Base-by-base conservation (phyloP, 2,329 filamentous ascomycete species). In the Mycosphaerella sp. region DNA sequence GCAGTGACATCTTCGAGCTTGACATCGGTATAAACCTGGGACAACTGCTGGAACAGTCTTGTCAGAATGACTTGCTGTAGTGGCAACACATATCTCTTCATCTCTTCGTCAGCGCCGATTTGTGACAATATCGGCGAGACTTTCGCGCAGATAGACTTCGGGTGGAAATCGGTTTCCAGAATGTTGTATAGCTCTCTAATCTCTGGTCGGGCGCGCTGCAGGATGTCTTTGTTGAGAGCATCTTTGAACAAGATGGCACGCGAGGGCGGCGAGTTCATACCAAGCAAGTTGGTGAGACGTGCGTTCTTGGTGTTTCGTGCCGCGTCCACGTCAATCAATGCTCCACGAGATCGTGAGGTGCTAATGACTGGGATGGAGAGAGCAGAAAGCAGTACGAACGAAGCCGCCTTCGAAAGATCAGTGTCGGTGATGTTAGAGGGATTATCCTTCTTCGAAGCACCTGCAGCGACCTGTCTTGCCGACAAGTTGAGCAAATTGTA, bases 301-400 rank as follows among this genome's bases (percentile, higher is more conserved):
- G 89, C 90, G 76, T 97, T 98, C 82, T 97, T 97, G 79, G 93
- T 97, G 80, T 95, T 97, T 73, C 87, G 86, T 41, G 88, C 89
- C 75, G 97, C 90, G 62, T 98, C 93, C 52, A 95, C 90, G 71
- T 98, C 93, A 44, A 97, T 87, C 71, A 98, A 84, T 55, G 91
- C 93, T 67, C 93, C 93, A 41, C 93, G 88, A 49, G 93, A 98
- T 66, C 93, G 85, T 25, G 90, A 90, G 41, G 93, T 97, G 82
- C 93, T 98, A 73, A 98, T 98, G 74, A 98, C 93, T 10, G 93
- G 93, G 58, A 98, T 98, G n/a, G 93, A 86, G 48, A 98, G 82
- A 44, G 93, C 91, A 16, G 93, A 95, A 47, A 98, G 77, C 42
- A 98, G 80, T 52, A 98, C 94, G 64, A 95, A 97, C 0, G 93